Evolutionary conservation across 164 flowering plant genomes (phyloP).

Genomic region (Aristolochia fimbriata): DNA sequence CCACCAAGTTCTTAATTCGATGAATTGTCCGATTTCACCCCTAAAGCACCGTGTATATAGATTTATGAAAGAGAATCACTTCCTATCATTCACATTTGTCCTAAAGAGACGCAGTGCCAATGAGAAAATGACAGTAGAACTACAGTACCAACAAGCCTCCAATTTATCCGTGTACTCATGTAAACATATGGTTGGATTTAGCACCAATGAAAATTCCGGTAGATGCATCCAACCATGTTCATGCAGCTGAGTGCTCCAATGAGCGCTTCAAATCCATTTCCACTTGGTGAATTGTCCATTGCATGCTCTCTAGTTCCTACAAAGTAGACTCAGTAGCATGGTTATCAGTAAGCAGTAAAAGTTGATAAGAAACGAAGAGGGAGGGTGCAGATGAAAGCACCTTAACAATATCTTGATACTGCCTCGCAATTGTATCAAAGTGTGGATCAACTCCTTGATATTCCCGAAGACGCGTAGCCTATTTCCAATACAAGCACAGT

Average conservation of each 20-base stretch:
- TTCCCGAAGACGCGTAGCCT: slow-evolving; percentile 91
- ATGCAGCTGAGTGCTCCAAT: slow-evolving; percentile 7
- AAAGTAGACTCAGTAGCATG: not conserved
- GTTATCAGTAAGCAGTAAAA: not conserved
- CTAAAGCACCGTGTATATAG: no score
- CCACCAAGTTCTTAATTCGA: no score
- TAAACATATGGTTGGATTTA: no score
- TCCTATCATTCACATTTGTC: no score
- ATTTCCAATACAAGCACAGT: slow-evolving; percentile 1
- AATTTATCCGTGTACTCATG: no score
- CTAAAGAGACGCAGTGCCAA: no score
- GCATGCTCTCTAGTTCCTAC: slow-evolving; percentile 89
- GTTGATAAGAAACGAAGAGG: no score
- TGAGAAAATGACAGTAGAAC: no score
- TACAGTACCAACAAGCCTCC: no score
- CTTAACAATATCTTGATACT: slow-evolving; percentile 90
- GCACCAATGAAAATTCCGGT: no score
- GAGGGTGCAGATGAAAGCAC: slow-evolving; percentile 19
- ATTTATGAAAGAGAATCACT: no score
- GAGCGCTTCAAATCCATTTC: slow-evolving; percentile 79
- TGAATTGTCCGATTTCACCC: no score
- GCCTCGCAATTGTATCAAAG: slow-evolving; percentile 82
- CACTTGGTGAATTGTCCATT: slow-evolving; percentile 93
- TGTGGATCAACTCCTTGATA: slow-evolving; percentile 98
- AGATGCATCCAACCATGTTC: not conserved